Base-by-base conservation (phyloP, 805 yeast species). In the Candida sphagnicola region DNA sequence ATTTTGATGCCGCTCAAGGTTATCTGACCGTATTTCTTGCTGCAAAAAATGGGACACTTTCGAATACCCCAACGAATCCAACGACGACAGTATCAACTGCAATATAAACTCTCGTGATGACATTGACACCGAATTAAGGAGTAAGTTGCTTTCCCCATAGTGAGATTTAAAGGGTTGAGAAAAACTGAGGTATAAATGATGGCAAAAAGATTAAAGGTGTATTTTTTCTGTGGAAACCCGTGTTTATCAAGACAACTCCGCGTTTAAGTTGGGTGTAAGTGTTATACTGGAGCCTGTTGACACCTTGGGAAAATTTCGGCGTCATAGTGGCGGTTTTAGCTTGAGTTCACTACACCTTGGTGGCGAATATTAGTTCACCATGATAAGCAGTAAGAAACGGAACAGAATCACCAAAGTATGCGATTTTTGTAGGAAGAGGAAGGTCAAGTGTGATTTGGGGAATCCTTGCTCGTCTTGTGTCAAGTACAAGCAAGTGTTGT, bases 401-500 rank as follows among this genome's bases (percentile, higher is more conserved):
- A 49, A 50, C 35, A 52, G 69, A 40, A 39, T 51, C n/a, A 51
- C 66, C 18, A 54, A 60, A 18, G 65, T 60, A 34, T 66, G 72
- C 45, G 51, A 50, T 31, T 62, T 58, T 37, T 66, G 72, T 47
- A 58, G 59, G 42, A 48, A 48, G 33, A 45, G 71, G 25, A 66
- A 66, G 42, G 65, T 64, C 32, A 62, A 56, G 34, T 66, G 72
- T 50, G 68, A 66, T 44, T 49, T 59, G 23, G 59, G 56, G 8
- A 46, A 51, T 32, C 71, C 71, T 2, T 66, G 72, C 37, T 50
- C 59, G 16, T 46, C 65, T 10, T 66, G 72, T 45, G 41, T 55
- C 13, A 59, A 53, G 35, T 59, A 59, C 36, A 45, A 49, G 4
- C 54, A 54, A 18, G 42, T 51, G 2, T 42, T 42, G 5, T 74